Conservation (phyloP, 345 rosid genomes). For the Isatis tinctoria region DNA sequence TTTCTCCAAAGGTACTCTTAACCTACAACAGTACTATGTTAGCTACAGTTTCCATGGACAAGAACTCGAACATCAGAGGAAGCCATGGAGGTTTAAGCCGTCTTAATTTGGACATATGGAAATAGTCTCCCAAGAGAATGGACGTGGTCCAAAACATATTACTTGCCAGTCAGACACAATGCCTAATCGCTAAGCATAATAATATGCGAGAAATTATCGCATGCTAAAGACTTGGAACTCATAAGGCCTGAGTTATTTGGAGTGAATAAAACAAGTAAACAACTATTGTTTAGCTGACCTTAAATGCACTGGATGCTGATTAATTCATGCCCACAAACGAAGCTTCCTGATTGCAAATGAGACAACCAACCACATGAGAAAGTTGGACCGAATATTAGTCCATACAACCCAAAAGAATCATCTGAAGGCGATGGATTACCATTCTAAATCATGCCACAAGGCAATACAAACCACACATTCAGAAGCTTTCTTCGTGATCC, state of each 20-base stretch:
- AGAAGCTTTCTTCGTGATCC: slow-evolving; percentile 81
- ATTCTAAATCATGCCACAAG: slow-evolving; percentile 94
- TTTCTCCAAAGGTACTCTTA: slow-evolving; percentile 50
- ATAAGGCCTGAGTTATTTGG: neutral
- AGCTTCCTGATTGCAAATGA: slow-evolving; percentile 68
- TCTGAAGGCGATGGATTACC: slow-evolving; percentile 42
- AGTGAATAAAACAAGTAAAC: neutral
- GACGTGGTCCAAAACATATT: too few relatives aligned
- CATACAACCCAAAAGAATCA: slow-evolving; percentile 4
- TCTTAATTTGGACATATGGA: neutral
- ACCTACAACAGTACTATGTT: slow-evolving; percentile 40
- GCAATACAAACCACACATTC: slow-evolving; percentile 87
- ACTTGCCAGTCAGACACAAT: too few relatives aligned
- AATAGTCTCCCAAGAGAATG: neutral
- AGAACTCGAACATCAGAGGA: neutral
- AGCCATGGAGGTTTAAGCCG: neutral
- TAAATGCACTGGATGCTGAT: slow-evolving; percentile 56
- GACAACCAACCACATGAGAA: slow-evolving; percentile 29
- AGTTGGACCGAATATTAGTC: neutral
- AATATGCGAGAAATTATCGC: too few relatives aligned
- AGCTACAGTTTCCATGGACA: neutral
- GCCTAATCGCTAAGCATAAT: too few relatives aligned
- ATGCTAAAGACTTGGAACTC: too few relatives aligned
- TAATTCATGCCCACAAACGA: slow-evolving; percentile 99
- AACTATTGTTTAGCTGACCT: slow-evolving; percentile 48